Evolutionary conservation across 768 basidiomycete genomes (phyloP).

Genomic region (Lentinus tigrinus): DNA sequence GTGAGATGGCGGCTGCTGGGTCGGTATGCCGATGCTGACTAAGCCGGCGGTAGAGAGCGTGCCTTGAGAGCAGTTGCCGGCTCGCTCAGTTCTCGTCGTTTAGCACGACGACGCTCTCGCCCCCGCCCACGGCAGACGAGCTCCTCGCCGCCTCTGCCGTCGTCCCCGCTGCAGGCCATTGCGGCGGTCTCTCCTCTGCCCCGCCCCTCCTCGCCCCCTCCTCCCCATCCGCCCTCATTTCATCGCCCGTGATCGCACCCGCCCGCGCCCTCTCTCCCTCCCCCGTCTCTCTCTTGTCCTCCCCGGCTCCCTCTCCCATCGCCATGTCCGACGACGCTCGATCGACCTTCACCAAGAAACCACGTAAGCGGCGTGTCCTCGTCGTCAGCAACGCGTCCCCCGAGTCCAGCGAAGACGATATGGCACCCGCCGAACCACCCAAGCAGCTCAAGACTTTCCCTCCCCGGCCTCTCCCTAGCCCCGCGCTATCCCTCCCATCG

Average conservation of each 20-base stretch:
- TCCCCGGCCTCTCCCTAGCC: conserved; percentile 29
- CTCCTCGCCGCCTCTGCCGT: neutral
- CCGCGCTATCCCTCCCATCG: conserved; percentile 29
- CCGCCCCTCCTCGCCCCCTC: conserved; percentile 12
- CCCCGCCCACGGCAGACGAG: conserved; percentile 2
- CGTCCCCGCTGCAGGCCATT: conserved; percentile 2
- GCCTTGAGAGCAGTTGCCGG: conserved; percentile 19
- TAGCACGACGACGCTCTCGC: conserved; percentile 24
- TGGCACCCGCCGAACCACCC: conserved; percentile 25
- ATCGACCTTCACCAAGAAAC: conserved; percentile 32
- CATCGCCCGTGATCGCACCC: conserved; percentile 10
- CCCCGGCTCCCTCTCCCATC: neutral
- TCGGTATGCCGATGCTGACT: conserved; percentile 20
- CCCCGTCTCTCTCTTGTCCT: neutral
- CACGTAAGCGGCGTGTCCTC: conserved; percentile 42
- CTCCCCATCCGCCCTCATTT: neutral
- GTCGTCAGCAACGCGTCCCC: conserved; percentile 64
- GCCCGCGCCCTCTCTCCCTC: conserved; percentile 3
- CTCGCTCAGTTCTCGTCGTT: conserved; percentile 24
- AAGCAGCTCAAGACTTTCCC: conserved; percentile 21
- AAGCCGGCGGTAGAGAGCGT: conserved; percentile 16
- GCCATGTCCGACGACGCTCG: conserved; percentile 64
- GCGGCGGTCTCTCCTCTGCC: conserved; percentile 14
- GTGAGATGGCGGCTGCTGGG: conserved; percentile 2
- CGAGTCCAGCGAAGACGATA: conserved; percentile 41